Evolutionary conservation across 306 rosid genomes (phyloP), one percentile per base, ranked within the genome.

Genomic region (Gastrolobium villosum): DNA sequence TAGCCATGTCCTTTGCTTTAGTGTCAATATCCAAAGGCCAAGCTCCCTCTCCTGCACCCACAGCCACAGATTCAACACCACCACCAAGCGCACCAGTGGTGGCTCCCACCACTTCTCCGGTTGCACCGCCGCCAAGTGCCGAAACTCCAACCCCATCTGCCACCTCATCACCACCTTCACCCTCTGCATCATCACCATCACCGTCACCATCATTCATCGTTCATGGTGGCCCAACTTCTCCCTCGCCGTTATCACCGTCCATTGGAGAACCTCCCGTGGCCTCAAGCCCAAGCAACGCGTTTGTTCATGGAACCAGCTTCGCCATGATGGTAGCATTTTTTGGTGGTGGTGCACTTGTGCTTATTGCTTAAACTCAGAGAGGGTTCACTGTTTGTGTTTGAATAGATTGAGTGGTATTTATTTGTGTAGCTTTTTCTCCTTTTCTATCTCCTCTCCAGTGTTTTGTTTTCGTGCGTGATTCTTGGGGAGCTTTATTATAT

Each of bases 1-100:
- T 88, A 34, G 8, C 66, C 37, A 10, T 86, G 79, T 75, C 79
- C 54, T 41, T 86, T 10, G 32, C 83, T 50, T 63, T 88, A 5
- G 57, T 85, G 14, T 39, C 86, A 37, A 54, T 81, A 3, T 83
- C 91, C 76, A 15, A 40, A 2, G 77, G 79, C 55, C 87, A 89
- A 70, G 46, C 77, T 32, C 90, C 88, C 15, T 41, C 82, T 10
- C 9, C 63, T 5, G 79, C 88, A 52, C 86, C 90, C 30, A 55
- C 36, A 0, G 4, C 9, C 8, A 31, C 65, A 4, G 2, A 50
- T 14, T 10, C 37, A 7, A 20, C 79, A 3, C 75, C 85, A 1
- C 26, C 74, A 15, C 45, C 52, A 8, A 20, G 26, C 1, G 26
- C 26, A 20, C 26, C 0, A 20, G 26, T 20, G 26, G 5, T 55